These are phyloP conservation scores for Diaporthe citrichinensis DNA, from an alignment of 2,329 filamentous ascomycete genomes.

Conservation along the genomic window DNA sequence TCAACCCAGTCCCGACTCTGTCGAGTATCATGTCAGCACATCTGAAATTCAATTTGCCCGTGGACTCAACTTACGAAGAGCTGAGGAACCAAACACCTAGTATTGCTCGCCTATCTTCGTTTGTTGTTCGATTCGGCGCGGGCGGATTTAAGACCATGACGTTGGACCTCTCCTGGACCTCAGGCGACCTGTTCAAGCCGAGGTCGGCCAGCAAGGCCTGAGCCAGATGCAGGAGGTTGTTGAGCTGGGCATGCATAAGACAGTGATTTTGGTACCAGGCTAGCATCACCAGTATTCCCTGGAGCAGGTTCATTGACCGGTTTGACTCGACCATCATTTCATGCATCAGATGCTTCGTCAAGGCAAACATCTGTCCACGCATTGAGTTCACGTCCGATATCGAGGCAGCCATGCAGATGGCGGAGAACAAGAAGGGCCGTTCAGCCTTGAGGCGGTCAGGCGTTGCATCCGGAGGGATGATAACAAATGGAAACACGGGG, in stretches of 20 bases:
- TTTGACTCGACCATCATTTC: conserved; percentile 64
- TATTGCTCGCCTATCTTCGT: conserved; percentile 67
- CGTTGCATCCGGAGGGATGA: conserved; percentile 54
- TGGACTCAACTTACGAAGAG: conserved; percentile 61
- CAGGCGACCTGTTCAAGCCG: conserved; percentile 59
- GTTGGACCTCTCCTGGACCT: conserved; percentile 57
- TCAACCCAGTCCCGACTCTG: conserved; percentile 59
- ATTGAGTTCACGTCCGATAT: conserved; percentile 62
- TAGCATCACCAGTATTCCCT: conserved; percentile 63
- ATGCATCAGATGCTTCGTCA: conserved; percentile 62
- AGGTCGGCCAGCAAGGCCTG: conserved; percentile 63
- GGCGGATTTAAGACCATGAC: conserved; percentile 59
- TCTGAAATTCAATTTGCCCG: neutral
- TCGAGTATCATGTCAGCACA: conserved; percentile 30
- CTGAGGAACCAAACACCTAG: conserved; percentile 69
- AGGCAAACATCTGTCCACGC: conserved; percentile 63
- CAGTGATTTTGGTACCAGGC: conserved; percentile 70
- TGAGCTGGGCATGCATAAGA: conserved; percentile 65
- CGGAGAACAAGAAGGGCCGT: conserved; percentile 63
- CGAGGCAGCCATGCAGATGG: conserved; percentile 65
- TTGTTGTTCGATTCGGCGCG: conserved; percentile 56
- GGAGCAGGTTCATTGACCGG: conserved; percentile 64
- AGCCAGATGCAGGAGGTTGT: conserved; percentile 64
- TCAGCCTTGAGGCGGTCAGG: conserved; percentile 55
- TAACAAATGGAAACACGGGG: conserved; percentile 62